Conservation (phyloP, 371 early-diverging fungal genomes). For the Syncephalastrum sp. region DNA sequence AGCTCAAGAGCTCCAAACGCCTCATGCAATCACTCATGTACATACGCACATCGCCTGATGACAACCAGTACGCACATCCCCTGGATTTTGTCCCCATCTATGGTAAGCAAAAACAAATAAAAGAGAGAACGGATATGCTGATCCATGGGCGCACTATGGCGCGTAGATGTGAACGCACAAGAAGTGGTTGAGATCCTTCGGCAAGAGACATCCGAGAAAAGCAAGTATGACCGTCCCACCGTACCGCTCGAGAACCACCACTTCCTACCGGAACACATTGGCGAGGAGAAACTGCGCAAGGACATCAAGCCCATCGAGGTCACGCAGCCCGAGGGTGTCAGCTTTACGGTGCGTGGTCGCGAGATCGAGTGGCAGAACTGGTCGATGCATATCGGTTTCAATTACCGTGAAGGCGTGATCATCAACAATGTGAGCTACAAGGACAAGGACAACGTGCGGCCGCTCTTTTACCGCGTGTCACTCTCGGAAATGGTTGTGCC, state of each 20-base stretch:
- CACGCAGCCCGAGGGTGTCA: constrained; percentile 43
- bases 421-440: constrained; percentile 41
- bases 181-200: constrained; percentile 34
- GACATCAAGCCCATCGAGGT: constrained; percentile 41
- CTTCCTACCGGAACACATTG: constrained; percentile 37
- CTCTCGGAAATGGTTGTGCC: constrained; percentile 48
- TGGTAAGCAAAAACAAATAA: constrained; percentile 18
- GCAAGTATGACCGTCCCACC: constrained; percentile 33
- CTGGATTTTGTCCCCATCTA: constrained; percentile 41
- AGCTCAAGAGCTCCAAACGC: constrained; percentile 24
- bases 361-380: constrained; percentile 50
- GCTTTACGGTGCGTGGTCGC: constrained; percentile 33
- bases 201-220: constrained; percentile 23
- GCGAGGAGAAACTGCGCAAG: constrained; percentile 30
- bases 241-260: constrained; percentile 32
- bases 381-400: constrained; percentile 41
- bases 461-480: constrained; percentile 39
- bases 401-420: constrained; percentile 47
- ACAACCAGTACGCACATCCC: constrained; percentile 45
- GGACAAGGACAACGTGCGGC: constrained; percentile 34
- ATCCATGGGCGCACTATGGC: background rate
- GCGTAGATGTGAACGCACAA: constrained; percentile 26
- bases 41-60: constrained; percentile 33
- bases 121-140: background rate
- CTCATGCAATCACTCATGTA: constrained; percentile 42